Evolutionary conservation across 129 eudicot genomes (phyloP), one percentile per base, ranked within the genome.

Genomic region (Flaveria trinervia): DNA sequence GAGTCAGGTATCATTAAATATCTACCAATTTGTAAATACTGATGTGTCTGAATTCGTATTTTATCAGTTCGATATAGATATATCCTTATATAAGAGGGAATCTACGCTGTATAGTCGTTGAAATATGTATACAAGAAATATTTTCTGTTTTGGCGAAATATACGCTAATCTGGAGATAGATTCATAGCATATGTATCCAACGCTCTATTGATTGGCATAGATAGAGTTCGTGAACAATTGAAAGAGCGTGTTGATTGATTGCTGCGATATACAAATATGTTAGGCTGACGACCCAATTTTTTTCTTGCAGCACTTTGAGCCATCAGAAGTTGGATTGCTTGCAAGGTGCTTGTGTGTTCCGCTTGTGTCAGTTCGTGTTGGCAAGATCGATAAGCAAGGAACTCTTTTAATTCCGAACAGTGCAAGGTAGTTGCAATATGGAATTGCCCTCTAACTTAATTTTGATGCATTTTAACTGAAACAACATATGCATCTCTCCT

Each of bases 301-400:
- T 17, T 56, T 5, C 13, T 33, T 77, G 33, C 89, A 94, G 98
- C 92, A 94, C 70, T 94, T 94, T 80, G 96, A 94, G 79, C 89
- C 97, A 14, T 86, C 92, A 56, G 97, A 94, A 85, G 93, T 94
- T 59, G 97, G 96, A 16, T 68, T 91, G 85, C 88, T 94, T 0
- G 96, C 98, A 2, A 87, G 98, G 77, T 94, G 93, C 68, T 84
- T 94, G 85, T 91, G 96, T 82, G 81, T 89, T 33, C 98, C 98
- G 5, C 96, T 94, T 39, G 96, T 94, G 69, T 85, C 97, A 0
- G 70, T 91, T 71, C 96, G 98, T 3, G 98, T 94, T 22, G 98
- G 98, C 52, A 94, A 86, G 89, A 84, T 94, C 72, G 67, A 71
- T 76, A 91, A 91, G 82, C 96, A 84, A 87, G 98, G 98, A 45